These are phyloP conservation scores for Herpetomonas samuelpessoai DNA, from an alignment of 208 protist species.

Conservation along the genomic window DNA sequence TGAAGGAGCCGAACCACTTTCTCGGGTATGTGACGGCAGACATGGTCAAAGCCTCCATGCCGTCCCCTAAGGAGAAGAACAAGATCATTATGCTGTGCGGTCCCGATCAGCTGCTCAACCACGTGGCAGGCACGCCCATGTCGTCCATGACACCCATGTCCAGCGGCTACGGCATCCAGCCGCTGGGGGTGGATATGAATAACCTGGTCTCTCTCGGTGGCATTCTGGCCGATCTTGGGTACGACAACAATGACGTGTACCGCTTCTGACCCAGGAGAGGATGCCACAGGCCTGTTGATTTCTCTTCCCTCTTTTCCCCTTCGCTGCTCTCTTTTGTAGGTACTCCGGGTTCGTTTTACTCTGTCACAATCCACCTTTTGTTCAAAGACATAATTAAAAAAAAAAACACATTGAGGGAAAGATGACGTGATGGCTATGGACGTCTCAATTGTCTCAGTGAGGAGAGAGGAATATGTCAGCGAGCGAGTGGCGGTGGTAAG, in stretches of 20 bases:
- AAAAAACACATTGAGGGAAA: no score
- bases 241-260: constrained; percentile 81
- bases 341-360: neutral
- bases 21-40: constrained; percentile 74
- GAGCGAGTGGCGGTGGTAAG: no score
- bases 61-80: constrained; percentile 63
- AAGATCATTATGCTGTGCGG: constrained; percentile 91
- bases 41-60: constrained; percentile 79
- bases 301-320: no score
- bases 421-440: no score
- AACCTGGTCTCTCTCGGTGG: constrained; percentile 79
- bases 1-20: constrained; percentile 52
- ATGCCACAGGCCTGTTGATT: constrained; percentile 2
- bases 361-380: neutral
- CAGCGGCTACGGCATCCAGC: constrained; percentile 72
- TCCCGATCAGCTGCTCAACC: constrained; percentile 77
- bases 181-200: constrained; percentile 79
- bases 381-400: neutral
- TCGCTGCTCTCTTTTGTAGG: constrained; percentile 10
- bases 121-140: constrained; percentile 80
- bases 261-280: constrained; percentile 81
- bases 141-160: constrained; percentile 78
- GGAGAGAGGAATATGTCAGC: no score
- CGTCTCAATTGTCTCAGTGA: no score
- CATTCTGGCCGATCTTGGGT: constrained; percentile 78